Percentiles rank a stretch among this genome's conserved stretches.
Evolutionary conservation across 1,284 basidiomycete species (phyloP).

Genomic region (Mycena sp.): DNA sequence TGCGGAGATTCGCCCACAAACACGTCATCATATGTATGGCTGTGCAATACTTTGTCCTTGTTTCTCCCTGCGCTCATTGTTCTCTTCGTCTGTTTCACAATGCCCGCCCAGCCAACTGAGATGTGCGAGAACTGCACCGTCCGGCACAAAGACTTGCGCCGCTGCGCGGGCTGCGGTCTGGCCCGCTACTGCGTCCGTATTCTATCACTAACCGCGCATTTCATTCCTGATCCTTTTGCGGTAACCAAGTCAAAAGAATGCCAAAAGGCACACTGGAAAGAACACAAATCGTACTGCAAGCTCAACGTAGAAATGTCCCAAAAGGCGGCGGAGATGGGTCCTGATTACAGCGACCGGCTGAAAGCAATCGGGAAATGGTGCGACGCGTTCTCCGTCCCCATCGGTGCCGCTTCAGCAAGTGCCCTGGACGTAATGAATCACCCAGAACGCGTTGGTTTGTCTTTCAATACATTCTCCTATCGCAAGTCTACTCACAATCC

Average conservation of each 20-base stretch:
- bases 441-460: constrained; percentile 8
- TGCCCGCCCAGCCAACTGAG: constrained; percentile 13
- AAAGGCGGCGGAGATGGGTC: background rate
- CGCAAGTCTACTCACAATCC: background rate
- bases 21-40: too few relatives aligned
- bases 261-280: constrained; percentile 22
- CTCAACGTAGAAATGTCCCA: background rate
- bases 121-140: constrained; percentile 20
- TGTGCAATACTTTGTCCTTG: too few relatives aligned
- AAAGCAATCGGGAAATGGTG: constrained; percentile 15
- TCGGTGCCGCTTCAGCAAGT: background rate
- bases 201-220: too few relatives aligned
- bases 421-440: constrained; percentile 10
- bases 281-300: constrained; percentile 15
- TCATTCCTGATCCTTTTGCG: background rate
- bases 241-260: constrained; percentile 8
- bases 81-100: background rate
- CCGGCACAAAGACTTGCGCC: background rate
- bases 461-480: background rate
- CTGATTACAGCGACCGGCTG: constrained; percentile 6
- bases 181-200: constrained; percentile 10
- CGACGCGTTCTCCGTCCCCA: background rate
- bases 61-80: too few relatives aligned
- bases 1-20: too few relatives aligned
- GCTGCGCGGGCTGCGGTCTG: background rate